A percentile compares a stretch with the other conserved stretches of the same genome.
Conservation (phyloP, 768 basidiomycete genomes). For the Chlorophyllum brunneum region DNA sequence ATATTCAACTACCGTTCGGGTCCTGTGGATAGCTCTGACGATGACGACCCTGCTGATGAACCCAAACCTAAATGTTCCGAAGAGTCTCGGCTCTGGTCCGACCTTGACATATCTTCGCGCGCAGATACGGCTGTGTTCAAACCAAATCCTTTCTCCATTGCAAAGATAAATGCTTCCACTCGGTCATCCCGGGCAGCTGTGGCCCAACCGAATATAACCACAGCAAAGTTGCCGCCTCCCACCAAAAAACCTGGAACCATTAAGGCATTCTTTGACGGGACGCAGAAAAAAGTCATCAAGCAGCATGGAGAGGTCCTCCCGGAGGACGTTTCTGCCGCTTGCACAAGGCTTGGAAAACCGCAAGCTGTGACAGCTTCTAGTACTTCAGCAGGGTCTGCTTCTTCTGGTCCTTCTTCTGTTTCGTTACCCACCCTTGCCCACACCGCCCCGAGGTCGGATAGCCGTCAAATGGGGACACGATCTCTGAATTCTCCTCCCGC, state of each 20-base stretch:
- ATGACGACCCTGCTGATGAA: neutral
- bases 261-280: neutral
- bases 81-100: constrained; percentile 6
- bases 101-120: constrained; percentile 55
- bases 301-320: neutral
- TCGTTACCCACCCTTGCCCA: too few species aligned
- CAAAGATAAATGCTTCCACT: constrained; percentile 69
- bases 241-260: constrained; percentile 1
- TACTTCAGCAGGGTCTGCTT: too few species aligned
- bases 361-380: too few species aligned
- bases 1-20: constrained; percentile 6
- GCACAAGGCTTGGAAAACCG: too few species aligned
- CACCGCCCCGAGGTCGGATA: too few species aligned
- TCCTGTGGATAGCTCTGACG: neutral
- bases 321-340: too few species aligned
- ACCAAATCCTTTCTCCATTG: constrained; percentile 79
- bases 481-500: too few species aligned
- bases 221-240: neutral
- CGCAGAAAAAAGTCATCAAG: neutral
- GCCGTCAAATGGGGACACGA: too few species aligned
- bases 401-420: too few species aligned
- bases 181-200: constrained; percentile 24
- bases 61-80: neutral
- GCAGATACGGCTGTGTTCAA: constrained; percentile 62
- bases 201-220: neutral